Percentiles rank a stretch among this genome's conserved stretches.
phyloP scores from a whole-genome alignment of 148 eudicot species.

The Fagopyrum tataricum region DNA sequence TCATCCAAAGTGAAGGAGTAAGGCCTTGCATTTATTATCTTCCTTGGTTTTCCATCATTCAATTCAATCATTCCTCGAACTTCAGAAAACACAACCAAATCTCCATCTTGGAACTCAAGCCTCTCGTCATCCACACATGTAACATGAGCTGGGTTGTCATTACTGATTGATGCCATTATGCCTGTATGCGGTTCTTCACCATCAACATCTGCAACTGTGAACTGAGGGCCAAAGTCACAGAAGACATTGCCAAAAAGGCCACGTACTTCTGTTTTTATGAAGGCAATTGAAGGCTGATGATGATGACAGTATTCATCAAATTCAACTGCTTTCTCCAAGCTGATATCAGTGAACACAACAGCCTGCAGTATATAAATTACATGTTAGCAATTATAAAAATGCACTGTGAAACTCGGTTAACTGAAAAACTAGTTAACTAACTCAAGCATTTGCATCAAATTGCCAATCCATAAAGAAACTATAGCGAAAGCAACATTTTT shows the following conservation, averaged over 20 bases:
- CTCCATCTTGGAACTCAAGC: constrained; percentile 75
- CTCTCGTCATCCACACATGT: constrained; percentile 76
- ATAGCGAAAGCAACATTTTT: not conserved
- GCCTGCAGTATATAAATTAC: constrained; percentile 28
- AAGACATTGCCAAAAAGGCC: constrained; percentile 44
- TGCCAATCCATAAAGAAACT: not conserved
- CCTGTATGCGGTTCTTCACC: constrained; percentile 67
- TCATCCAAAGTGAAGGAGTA: constrained; percentile 67
- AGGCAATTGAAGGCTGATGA: constrained; percentile 46
- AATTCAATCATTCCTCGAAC: constrained; percentile 68
- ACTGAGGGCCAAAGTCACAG: constrained; percentile 45
- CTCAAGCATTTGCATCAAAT: not conserved
- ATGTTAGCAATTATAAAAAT: constrained; percentile 14
- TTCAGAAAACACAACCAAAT: constrained; percentile 64
- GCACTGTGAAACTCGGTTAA: constrained; percentile 30
- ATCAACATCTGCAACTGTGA: constrained; percentile 47
- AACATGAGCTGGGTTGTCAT: constrained; percentile 57
- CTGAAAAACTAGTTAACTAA: not conserved
- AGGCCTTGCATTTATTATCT: constrained; percentile 48
- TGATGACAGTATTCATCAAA: constrained; percentile 39
- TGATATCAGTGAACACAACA: constrained; percentile 38
- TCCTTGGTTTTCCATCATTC: constrained; percentile 72
- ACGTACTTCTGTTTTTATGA: constrained; percentile 39
- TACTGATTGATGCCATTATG: constrained; percentile 59
- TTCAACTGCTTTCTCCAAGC: constrained; percentile 35